Percentiles rank a stretch among this genome's conserved stretches.
Evolutionary conservation across 306 rosid species (phyloP).

Genomic region (Lathyrus sativus): DNA sequence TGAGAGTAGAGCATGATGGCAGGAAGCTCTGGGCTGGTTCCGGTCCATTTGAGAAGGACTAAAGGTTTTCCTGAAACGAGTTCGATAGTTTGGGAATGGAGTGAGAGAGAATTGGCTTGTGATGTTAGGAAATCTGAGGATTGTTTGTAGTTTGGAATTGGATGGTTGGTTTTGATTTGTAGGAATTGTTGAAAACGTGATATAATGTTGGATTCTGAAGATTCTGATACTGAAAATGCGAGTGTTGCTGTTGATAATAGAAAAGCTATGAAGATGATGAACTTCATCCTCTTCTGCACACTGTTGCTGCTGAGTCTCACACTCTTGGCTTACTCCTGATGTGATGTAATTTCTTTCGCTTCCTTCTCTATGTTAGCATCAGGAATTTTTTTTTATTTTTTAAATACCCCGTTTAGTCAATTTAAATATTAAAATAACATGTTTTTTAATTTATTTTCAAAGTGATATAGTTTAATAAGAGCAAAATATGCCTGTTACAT

Average conservation of each 20-base stretch:
- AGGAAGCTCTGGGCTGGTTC: slow-evolving; percentile 62
- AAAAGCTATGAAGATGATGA: slow-evolving; percentile 10
- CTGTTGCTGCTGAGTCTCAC: too few species aligned
- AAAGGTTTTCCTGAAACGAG: slow-evolving; percentile 68
- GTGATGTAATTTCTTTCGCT: too few species aligned
- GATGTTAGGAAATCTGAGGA: slow-evolving; percentile 61
- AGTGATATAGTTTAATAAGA: too few species aligned
- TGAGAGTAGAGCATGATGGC: slow-evolving; percentile 87
- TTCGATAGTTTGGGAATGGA: slow-evolving; percentile 64
- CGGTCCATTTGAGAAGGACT: slow-evolving; percentile 79
- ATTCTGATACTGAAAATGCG: slow-evolving; percentile 2
- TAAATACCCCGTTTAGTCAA: too few species aligned
- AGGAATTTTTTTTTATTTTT: too few species aligned
- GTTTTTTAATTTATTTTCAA: too few species aligned
- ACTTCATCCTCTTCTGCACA: background rate
- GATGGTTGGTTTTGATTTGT: slow-evolving; percentile 83
- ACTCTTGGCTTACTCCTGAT: too few species aligned
- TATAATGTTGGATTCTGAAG: slow-evolving; percentile 29
- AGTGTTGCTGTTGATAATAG: background rate
- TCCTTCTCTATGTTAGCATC: too few species aligned
- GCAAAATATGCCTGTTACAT: too few species aligned
- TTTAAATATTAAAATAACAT: too few species aligned
- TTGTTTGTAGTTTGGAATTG: slow-evolving; percentile 65
- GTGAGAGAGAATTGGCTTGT: slow-evolving; percentile 65
- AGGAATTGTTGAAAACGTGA: slow-evolving; percentile 80